Base-by-base conservation (phyloP, 2,329 filamentous ascomycete species). In the Colletotrichum endophyticum region DNA sequence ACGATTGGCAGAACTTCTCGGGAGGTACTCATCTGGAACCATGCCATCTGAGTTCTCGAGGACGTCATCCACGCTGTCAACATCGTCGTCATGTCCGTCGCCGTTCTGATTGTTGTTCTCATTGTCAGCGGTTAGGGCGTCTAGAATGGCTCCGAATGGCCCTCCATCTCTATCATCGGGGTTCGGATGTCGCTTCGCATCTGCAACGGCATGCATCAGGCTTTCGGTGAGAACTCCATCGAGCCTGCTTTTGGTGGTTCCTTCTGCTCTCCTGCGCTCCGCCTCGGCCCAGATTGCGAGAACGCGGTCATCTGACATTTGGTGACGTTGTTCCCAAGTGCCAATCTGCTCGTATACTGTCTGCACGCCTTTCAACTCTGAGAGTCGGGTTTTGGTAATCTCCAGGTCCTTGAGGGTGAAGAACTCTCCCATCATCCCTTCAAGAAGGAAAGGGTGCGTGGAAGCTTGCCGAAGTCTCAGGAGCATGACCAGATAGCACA, bases 381-480 rank as follows among this genome's bases (percentile, higher is more conserved):
- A 2, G 8, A 76, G 34, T 2, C 30, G 34, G 8, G 27, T 13
- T 16, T 30, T 64, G n/a, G 61, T 59, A 0, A 7, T 19, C 15
- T 13, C 30, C 13, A 74, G 19, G 34, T 70, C 39, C 3, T 27
- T 5, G 4, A 36, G 12, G 3, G 66, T 57, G 11, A 74, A 74
- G 5, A 61, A 15, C 0, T 74, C 22, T 2, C n/a, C 16, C 44
- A 74, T 74, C 72, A 74, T 36, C 0, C 72, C 77, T 16, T 85
- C 84, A 0, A 85, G 73, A 13, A 78, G 79, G 64, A 84, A 83
- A 0, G 79, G 53, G 27, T 85, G 84, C 1, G 83, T 85, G 0
- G 79, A 69, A 0, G 77, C 72, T 49, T 84, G 81, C 0, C 80
- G 75, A 0, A 80, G n/a, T 1, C 78, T 66, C 8, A 74, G 75